A percentile compares a stretch with the other conserved stretches of the same genome.
These are phyloP conservation scores for Capillidium heterosporum DNA, from an alignment of 371 early-diverging fungal species.

Conservation along the genomic window DNA sequence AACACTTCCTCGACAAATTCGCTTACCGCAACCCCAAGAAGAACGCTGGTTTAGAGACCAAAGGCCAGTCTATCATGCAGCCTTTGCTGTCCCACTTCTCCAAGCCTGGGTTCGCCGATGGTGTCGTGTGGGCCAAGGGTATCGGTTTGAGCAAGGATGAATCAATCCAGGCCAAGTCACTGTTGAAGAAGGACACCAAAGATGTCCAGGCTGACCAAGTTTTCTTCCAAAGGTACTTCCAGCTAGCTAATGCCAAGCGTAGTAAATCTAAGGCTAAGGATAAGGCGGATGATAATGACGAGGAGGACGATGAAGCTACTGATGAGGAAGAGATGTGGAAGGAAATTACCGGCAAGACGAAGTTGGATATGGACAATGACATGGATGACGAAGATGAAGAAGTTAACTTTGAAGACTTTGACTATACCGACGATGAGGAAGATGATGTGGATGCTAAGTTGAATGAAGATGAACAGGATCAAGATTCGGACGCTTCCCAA, in stretches of 20 bases:
- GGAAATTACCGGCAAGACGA: constrained; percentile 15
- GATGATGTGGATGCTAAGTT: constrained; percentile 20
- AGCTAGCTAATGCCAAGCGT: constrained; percentile 14
- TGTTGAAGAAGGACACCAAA: constrained; percentile 30
- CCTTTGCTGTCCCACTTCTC: constrained; percentile 17
- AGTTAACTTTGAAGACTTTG: constrained; percentile 26
- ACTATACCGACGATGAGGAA: constrained; percentile 30
- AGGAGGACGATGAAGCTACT: constrained; percentile 15
- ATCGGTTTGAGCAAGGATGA: constrained; percentile 13
- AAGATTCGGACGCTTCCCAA: constrained; percentile 17
- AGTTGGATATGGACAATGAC: constrained; percentile 18
- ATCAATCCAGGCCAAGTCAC: constrained; percentile 36
- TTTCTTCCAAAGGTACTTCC: constrained; percentile 77
- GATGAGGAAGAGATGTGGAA: constrained; percentile 34
- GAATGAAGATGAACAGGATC: constrained; percentile 18
- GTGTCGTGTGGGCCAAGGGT: constrained; percentile 17
- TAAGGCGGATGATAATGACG: constrained; percentile 17
- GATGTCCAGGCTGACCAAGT: constrained; percentile 42
- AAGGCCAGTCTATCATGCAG: constrained; percentile 40
- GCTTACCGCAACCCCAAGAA: constrained; percentile 89
- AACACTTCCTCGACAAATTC: constrained; percentile 88
- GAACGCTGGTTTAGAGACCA: constrained; percentile 11
- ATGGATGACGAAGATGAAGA: constrained; percentile 32
- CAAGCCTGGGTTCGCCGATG: constrained; percentile 5
- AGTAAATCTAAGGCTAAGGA: constrained; percentile 17